phyloP scores from a whole-genome alignment of 2,329 filamentous ascomycete species.

The Colletotrichum simmondsii region DNA sequence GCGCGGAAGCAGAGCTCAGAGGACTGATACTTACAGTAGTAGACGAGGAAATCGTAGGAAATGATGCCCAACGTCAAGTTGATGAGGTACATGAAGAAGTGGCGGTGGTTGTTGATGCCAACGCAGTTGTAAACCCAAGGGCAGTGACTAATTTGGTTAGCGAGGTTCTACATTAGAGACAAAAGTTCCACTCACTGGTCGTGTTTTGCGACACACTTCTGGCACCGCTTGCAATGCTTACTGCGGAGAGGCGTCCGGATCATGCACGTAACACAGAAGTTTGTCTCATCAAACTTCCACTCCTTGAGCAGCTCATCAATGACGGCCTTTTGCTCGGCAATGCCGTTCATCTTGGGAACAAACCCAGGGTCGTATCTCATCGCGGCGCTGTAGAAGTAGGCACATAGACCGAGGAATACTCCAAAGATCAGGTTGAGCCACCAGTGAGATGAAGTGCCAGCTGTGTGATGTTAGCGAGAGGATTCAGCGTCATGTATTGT shows the following conservation, averaged over 20 bases:
- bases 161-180: neutral
- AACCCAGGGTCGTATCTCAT: constrained; percentile 94
- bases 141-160: constrained; percentile 74
- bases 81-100: constrained; percentile 92
- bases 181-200: constrained; percentile 78
- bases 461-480: constrained; percentile 55
- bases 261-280: constrained; percentile 97
- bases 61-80: constrained; percentile 81
- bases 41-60: constrained; percentile 76
- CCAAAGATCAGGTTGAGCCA: constrained; percentile 83
- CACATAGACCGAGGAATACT: constrained; percentile 70
- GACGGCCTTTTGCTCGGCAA: constrained; percentile 87
- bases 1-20: constrained; percentile 32
- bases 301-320: constrained; percentile 87
- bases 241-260: constrained; percentile 90
- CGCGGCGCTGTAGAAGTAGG: constrained; percentile 87
- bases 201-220: constrained; percentile 93
- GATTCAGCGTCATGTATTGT: neutral
- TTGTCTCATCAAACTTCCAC: constrained; percentile 93
- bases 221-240: constrained; percentile 94
- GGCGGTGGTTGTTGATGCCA: constrained; percentile 93
- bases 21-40: constrained; percentile 69
- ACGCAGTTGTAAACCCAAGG: constrained; percentile 99
- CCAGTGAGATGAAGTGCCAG: constrained; percentile 73
- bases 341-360: constrained; percentile 89